phyloP scores from a whole-genome alignment of 495 filamentous ascomycete species.

The Neurospora africana region DNA sequence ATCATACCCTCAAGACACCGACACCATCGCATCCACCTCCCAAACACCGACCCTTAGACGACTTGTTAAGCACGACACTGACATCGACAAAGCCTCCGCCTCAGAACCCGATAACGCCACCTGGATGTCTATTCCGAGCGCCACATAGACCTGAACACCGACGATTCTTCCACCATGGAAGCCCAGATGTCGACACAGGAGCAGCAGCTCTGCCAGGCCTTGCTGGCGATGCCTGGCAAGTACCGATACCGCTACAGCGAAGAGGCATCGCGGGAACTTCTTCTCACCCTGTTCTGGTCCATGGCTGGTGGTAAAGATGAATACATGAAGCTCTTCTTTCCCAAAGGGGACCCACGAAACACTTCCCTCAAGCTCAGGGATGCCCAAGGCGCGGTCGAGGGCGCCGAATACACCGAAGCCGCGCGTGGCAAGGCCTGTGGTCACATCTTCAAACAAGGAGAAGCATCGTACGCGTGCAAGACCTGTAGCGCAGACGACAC shows the following conservation, averaged over 20 bases:
- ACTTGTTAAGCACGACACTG: neutral
- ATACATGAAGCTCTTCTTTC: conserved; percentile 69
- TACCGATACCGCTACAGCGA: conserved; percentile 64
- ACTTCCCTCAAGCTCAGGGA: conserved; percentile 59
- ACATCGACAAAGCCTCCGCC: neutral
- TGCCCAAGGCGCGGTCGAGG: conserved; percentile 85
- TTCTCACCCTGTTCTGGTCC: conserved; percentile 73
- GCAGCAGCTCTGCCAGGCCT: conserved; percentile 62
- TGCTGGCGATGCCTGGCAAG: conserved; percentile 59
- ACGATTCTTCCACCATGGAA: conserved; percentile 23
- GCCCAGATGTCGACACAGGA: conserved; percentile 57
- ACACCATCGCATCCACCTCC: neutral
- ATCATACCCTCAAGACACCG: neutral
- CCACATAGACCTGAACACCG: neutral
- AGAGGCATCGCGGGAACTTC: conserved; percentile 54
- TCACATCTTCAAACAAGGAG: conserved; percentile 87
- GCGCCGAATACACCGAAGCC: conserved; percentile 86
- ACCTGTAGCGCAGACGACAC: conserved; percentile 86
- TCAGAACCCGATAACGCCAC: neutral
- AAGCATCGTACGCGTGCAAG: conserved; percentile 87
- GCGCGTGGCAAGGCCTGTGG: conserved; percentile 93
- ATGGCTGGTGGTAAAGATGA: conserved; percentile 63
- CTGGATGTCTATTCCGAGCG: neutral
- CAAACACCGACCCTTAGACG: neutral
- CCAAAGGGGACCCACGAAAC: conserved; percentile 39